phyloP scores from a whole-genome alignment of 2,329 filamentous ascomycete genomes.

The Escovopsis sp. region DNA sequence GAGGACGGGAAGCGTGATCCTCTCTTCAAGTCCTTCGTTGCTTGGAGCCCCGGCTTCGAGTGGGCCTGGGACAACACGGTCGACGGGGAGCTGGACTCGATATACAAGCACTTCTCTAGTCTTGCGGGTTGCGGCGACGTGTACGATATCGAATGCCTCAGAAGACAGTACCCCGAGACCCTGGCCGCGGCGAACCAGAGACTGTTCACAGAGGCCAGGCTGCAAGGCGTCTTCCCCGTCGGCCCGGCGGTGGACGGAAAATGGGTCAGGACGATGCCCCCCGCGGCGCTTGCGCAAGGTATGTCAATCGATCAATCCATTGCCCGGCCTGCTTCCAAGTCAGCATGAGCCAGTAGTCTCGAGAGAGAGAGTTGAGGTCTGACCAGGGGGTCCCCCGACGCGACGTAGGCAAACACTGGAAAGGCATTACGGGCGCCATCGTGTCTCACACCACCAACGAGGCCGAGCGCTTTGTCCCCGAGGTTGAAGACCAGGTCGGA shows the following conservation, averaged over 20 bases:
- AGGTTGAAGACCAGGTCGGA: neutral
- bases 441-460: neutral
- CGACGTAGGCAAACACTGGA: neutral
- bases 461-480: neutral
- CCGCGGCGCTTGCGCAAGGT: conserved; percentile 4
- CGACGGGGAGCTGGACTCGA: conserved; percentile 4
- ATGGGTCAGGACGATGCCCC: conserved; percentile 6
- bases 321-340: no score
- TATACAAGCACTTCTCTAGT: conserved; percentile 4
- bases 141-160: conserved; percentile 6
- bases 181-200: conserved; percentile 3
- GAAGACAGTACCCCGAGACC: neutral
- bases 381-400: no score
- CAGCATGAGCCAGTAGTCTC: no score
- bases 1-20: conserved; percentile 28
- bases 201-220: conserved; percentile 2
- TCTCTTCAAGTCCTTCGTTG: conserved; percentile 18
- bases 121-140: neutral
- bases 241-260: conserved; percentile 6
- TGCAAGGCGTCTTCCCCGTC: conserved; percentile 8
- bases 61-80: conserved; percentile 8
- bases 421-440: neutral
- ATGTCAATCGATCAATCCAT: neutral
- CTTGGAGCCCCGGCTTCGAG: conserved; percentile 7
- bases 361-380: no score